Evolutionary conservation across 1,139 yeast species (phyloP).

Genomic region (Geotrichum armillariae): DNA sequence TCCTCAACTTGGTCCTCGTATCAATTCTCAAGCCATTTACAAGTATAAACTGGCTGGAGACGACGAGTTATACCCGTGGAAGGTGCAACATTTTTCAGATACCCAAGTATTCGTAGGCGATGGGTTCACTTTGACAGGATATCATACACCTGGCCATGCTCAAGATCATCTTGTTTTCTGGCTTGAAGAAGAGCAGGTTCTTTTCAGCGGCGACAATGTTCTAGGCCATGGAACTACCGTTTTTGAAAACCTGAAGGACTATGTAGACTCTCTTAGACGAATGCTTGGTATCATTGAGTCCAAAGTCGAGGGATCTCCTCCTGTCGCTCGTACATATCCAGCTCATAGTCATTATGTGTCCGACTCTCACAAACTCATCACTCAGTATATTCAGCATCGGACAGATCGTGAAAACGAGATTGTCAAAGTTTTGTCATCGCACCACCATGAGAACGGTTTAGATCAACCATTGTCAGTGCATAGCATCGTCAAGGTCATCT

Average conservation of each 20-base stretch:
- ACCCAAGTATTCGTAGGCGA: conserved; percentile 33
- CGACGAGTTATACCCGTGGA: conserved; percentile 18
- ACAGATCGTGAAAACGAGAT: conserved; percentile 39
- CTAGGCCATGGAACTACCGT: conserved; percentile 44
- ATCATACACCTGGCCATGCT: conserved; percentile 44
- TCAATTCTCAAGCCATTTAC: conserved; percentile 14
- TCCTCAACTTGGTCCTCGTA: conserved; percentile 15
- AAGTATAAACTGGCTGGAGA: conserved; percentile 18
- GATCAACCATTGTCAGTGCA: conserved; percentile 23
- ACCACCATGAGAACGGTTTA: conserved; percentile 16
- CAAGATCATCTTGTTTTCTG: conserved; percentile 41
- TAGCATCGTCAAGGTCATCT: conserved; percentile 35
- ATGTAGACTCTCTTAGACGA: conserved; percentile 35
- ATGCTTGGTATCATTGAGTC: conserved; percentile 29
- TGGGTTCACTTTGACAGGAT: conserved; percentile 37
- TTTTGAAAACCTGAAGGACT: conserved; percentile 37
- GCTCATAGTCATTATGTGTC: conserved; percentile 42
- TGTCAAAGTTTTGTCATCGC: conserved; percentile 24
- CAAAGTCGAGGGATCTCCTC: conserved; percentile 16
- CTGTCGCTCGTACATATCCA: conserved; percentile 35
- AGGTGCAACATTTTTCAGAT: conserved; percentile 29
- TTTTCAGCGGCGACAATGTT: conserved; percentile 44
- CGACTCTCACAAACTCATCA: conserved; percentile 36
- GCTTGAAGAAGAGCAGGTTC: conserved; percentile 38
- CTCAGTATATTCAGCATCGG: conserved; percentile 40